Conservation (phyloP, 257 asterid genomes). For the Solanum lycopersicoides region DNA sequence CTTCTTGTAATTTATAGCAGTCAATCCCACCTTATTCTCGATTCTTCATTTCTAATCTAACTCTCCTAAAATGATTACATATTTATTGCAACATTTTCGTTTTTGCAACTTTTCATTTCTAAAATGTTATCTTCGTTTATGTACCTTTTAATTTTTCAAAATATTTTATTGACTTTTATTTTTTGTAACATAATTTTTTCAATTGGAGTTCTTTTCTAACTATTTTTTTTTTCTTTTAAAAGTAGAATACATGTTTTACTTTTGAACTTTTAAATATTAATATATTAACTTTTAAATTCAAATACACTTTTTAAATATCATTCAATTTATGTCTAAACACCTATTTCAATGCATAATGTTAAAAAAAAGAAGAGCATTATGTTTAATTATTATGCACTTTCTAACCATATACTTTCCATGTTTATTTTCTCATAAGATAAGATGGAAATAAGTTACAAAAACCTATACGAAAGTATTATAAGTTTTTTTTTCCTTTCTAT, state of each 20-base stretch:
- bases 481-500: not conserved
- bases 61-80: too few relatives aligned
- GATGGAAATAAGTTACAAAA: not conserved
- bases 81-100: too few relatives aligned
- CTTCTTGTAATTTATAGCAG: accelerated
- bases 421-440: not conserved
- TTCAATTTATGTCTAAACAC: not conserved
- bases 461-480: not conserved
- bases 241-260: not conserved
- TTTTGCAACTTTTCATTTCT: too few relatives aligned
- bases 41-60: too few relatives aligned
- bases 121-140: too few relatives aligned
- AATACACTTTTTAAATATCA: not conserved
- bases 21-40: too few relatives aligned
- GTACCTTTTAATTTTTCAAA: too few relatives aligned
- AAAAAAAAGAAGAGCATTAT: not conserved
- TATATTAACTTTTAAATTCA: not conserved
- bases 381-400: not conserved
- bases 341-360: not conserved
- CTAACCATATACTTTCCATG: not conserved
- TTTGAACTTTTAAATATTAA: not conserved
- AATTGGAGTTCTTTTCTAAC: not conserved
- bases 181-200: not conserved
- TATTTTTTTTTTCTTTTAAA: too few relatives aligned
- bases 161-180: too few relatives aligned